These are phyloP conservation scores for Oenanthe sinensis DNA, from an alignment of 129 eudicot species.

Conservation along the genomic window DNA sequence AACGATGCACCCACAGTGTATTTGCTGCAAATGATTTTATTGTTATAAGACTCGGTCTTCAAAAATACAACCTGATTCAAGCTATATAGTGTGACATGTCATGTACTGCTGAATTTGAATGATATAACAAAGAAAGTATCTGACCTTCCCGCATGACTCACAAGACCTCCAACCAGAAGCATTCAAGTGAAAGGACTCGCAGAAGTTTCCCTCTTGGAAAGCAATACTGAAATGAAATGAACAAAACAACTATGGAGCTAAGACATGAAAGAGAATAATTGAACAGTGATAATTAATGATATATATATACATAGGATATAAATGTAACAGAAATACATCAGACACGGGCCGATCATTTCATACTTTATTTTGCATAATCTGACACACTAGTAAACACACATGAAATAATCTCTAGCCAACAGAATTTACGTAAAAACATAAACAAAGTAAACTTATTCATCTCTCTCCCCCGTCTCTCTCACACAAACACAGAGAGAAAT, in stretches of 20 bases:
- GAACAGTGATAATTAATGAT: neutral
- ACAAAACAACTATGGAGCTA: slow-evolving; percentile 15
- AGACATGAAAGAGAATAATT: neutral
- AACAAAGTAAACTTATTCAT: too few species aligned
- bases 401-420: too few species aligned
- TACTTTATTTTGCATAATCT: neutral
- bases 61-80: neutral
- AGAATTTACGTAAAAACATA: too few species aligned
- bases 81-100: neutral
- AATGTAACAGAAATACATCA: neutral
- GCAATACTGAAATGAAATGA: slow-evolving; percentile 43
- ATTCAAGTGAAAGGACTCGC: slow-evolving; percentile 69
- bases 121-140: neutral
- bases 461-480: too few species aligned
- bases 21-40: slow-evolving; percentile 42
- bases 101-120: neutral
- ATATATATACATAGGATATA: neutral
- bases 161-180: slow-evolving; percentile 84
- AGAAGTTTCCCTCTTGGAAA: slow-evolving; percentile 70
- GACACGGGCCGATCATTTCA: too few species aligned
- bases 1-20: slow-evolving; percentile 87
- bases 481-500: neutral
- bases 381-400: too few species aligned
- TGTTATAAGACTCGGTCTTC: neutral
- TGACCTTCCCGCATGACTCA: slow-evolving; percentile 85